Base-by-base conservation (phyloP, 768 basidiomycete genomes). In the Hemileccinum impolitum region DNA sequence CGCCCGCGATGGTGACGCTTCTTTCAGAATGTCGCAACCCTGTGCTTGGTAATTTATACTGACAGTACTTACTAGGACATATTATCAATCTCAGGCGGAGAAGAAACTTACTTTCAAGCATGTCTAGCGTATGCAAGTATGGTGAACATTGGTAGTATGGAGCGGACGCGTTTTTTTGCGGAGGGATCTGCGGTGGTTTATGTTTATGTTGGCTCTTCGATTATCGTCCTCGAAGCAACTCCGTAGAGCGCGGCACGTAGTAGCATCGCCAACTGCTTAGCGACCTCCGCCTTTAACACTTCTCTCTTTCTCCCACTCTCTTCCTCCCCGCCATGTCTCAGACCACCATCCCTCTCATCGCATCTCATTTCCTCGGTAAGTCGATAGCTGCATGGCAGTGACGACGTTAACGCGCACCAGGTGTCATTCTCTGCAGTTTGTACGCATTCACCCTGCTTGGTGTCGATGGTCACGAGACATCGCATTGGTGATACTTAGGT, bases 381-480 rank as follows among this genome's bases (percentile, higher is more conserved):
- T 51, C 45, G 6, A 15, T 15, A 0, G 1, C 7, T 28, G 2
- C 18, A 13, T 3, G 5, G 19, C 34, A n/a, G n/a, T 2, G 5
- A 9, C 6, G 19, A 3, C 30, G 18, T 49, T 66, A 4, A 68
- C 32, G 0, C 10, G 8, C 0, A 26, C 40, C 41, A 67, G 69
- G 68, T 7, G 66, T 68, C 48, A 47, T 71, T 9, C 47, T 70
- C 9, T 62, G 70, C 13, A 63, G 62, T 45, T 42, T 65, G 68
- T 71, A 43, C 38, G 68, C n/a, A 26, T 23, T 10, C 28, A 1
- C 23, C 9, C 17, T 50, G 11, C 26, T 38, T 19, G 11, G 14
- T 39, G n/a, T n/a, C n/a, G n/a, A n/a, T n/a, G 30, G 25, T 19
- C 38, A 6, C 42, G 28, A 5, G 3, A 3, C 13, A 12, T 18